Base-by-base conservation (phyloP, 495 filamentous ascomycete species). In the Parmelia sp. region DNA sequence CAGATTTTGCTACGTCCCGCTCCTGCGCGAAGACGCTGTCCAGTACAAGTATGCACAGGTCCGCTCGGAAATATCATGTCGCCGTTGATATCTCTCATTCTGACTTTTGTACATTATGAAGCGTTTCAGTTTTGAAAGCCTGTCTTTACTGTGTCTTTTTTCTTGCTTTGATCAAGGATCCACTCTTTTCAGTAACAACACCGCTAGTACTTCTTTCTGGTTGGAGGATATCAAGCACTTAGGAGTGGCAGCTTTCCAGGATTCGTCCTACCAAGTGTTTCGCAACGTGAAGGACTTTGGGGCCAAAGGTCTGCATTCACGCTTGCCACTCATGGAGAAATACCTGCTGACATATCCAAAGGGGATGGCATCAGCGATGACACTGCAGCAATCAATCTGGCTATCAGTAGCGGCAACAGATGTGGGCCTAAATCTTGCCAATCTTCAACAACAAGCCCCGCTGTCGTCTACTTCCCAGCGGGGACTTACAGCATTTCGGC, bases 291-390 rank as follows among this genome's bases (percentile, higher is more conserved):
- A 82, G 68, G 81, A 82, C 67, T 84, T 75, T 65, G 83, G 82
- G 33, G 84, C 84, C 56, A 77, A 73, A 72, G 78, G 79, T 40
- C 47, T 49, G 45, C 21, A 65, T 37, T 39, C 25, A 47, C 6
- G 25, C 1, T 57, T 35, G 15, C n/a, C 19, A 21, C 15, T 36
- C 29, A 45, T 31, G 36, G 23, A n/a, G 10, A 23, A 27, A 60
- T 27, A 45, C 6, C 37, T n/a, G 27, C 63, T 33, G 29, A 56
- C 51, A 27, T 39, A 25, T 4, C 8, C 15, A 21, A 33, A 36
- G 56, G 78, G 64, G 87, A 91, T 68, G 88, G 86, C 42, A 73
- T 79, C n/a, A 83, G 81, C 14, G 86, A 89, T 68, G 85, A 88
- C 55, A 87, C 86, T 19, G 80, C 72, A 51, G 86, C 86, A 10